phyloP scores from a whole-genome alignment of 305 asterid genomes.

The Fraxinus sp. region DNA sequence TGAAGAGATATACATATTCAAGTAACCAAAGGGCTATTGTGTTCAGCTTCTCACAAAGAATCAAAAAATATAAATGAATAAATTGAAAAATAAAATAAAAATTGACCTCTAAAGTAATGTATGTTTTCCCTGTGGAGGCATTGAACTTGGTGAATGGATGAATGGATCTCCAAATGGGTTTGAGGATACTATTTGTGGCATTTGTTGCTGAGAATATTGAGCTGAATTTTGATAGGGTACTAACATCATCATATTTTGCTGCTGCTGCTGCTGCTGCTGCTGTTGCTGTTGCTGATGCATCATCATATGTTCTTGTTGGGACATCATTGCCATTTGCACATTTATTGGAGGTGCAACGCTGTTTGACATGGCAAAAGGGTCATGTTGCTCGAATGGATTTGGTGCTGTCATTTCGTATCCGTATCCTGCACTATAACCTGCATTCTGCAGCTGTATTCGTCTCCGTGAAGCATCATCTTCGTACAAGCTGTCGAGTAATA shows the following conservation, averaged over 20 bases:
- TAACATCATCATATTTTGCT: constrained; percentile 28
- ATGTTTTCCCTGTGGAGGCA: constrained; percentile 42
- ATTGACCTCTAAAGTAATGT: constrained; percentile 33
- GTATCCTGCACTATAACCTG: constrained; percentile 58
- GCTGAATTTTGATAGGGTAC: constrained; percentile 24
- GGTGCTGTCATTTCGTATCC: constrained; percentile 40
- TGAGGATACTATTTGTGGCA: constrained; percentile 34
- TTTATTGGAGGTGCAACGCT: constrained; percentile 52
- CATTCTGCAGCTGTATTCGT: constrained; percentile 56
- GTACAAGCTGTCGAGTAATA: constrained; percentile 76
- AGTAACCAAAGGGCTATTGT: too few species aligned
- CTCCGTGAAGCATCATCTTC: constrained; percentile 68
- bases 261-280: constrained; percentile 35
- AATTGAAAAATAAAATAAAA: not conserved
- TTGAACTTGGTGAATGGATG: constrained; percentile 32
- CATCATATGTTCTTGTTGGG: constrained; percentile 56
- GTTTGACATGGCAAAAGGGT: constrained; percentile 67
- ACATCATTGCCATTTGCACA: constrained; percentile 61
- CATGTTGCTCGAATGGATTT: constrained; percentile 41
- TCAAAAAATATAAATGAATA: constrained; percentile 5
- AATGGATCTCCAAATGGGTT: constrained; percentile 51
- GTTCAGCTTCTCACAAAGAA: constrained; percentile 23
- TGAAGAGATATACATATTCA: too few species aligned
- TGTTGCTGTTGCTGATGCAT: constrained; percentile 35
- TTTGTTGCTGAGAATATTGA: constrained; percentile 27